Evolutionary conservation across 2,329 filamentous ascomycete genomes (phyloP).

Genomic region (Phaeosphaeriaceae sp.): DNA sequence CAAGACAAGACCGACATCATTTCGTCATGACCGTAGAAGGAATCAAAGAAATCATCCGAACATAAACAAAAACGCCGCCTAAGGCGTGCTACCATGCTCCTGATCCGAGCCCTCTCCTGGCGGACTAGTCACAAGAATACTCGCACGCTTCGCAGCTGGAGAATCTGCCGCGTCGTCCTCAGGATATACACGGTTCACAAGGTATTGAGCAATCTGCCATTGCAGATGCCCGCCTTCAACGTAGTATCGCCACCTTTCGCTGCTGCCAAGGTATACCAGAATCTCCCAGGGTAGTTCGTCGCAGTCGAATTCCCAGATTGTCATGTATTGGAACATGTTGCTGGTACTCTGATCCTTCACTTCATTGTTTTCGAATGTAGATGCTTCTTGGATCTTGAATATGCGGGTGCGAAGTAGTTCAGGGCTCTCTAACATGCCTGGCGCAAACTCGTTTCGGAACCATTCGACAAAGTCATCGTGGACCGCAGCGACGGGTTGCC

Average conservation of each 20-base stretch:
- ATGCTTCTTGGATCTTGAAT: constrained; percentile 20
- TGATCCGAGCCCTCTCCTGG: not conserved
- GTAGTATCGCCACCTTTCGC: constrained; percentile 20
- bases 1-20: not conserved
- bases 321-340: constrained; percentile 20
- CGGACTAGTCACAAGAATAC: constrained; percentile 7
- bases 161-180: constrained; percentile 9
- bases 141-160: constrained; percentile 5
- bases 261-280: constrained; percentile 20
- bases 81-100: not conserved
- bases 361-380: not conserved
- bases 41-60: not conserved
- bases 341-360: constrained; percentile 6
- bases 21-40: not conserved
- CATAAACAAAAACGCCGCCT: not conserved
- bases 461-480: constrained; percentile 21
- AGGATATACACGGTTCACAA: constrained; percentile 18
- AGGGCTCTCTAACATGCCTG: constrained; percentile 21
- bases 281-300: constrained; percentile 25
- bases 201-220: constrained; percentile 19
- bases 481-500: constrained; percentile 11
- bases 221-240: constrained; percentile 14
- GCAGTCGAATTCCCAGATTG: constrained; percentile 22
- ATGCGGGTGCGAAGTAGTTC: constrained; percentile 19
- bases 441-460: constrained; percentile 16